Conservation (phyloP, 768 basidiomycete genomes). For the Pleurotus cornucopiae region DNA sequence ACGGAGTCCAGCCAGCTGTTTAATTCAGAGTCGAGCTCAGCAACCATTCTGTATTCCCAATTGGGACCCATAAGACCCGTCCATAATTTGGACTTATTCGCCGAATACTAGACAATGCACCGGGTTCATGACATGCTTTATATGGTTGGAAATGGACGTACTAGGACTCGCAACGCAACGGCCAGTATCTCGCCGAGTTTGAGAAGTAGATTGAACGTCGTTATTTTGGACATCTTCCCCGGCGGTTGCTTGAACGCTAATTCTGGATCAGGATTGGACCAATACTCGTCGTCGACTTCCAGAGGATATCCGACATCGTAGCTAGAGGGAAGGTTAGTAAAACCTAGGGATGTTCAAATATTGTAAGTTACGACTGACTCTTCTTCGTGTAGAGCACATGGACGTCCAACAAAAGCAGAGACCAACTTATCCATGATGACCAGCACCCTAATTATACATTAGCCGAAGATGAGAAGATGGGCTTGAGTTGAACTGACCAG, state of each 20-base stretch:
- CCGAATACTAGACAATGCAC: slow-evolving; percentile 43
- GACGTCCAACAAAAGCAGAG: slow-evolving; percentile 47
- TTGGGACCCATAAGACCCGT: slow-evolving; percentile 34
- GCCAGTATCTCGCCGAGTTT: slow-evolving; percentile 49
- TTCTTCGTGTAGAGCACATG: slow-evolving; percentile 52
- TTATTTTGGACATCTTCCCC: slow-evolving; percentile 38
- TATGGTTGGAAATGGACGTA: slow-evolving; percentile 20
- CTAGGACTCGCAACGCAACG: slow-evolving; percentile 47
- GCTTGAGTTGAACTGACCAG: slow-evolving; percentile 24
- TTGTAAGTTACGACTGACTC: slow-evolving; percentile 35
- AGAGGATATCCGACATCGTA: slow-evolving; percentile 58
- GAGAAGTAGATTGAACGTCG: slow-evolving; percentile 40
- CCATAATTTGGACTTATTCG: slow-evolving; percentile 41
- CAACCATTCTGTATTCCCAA: slow-evolving; percentile 50
- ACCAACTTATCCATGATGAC: slow-evolving; percentile 14
- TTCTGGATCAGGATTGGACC: slow-evolving; percentile 40
- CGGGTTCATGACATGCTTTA: not conserved
- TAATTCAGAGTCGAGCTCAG: slow-evolving; percentile 58
- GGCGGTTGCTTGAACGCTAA: slow-evolving; percentile 51
- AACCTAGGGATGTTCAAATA: not conserved
- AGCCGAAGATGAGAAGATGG: not conserved
- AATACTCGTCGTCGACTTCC: slow-evolving; percentile 68
- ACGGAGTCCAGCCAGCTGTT: slow-evolving; percentile 59
- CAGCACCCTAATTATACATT: slow-evolving; percentile 13
- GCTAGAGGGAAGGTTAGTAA: slow-evolving; percentile 23